These are phyloP conservation scores for Arctostaphylos glauca DNA, from an alignment of 148 eudicot genomes.

Conservation along the genomic window DNA sequence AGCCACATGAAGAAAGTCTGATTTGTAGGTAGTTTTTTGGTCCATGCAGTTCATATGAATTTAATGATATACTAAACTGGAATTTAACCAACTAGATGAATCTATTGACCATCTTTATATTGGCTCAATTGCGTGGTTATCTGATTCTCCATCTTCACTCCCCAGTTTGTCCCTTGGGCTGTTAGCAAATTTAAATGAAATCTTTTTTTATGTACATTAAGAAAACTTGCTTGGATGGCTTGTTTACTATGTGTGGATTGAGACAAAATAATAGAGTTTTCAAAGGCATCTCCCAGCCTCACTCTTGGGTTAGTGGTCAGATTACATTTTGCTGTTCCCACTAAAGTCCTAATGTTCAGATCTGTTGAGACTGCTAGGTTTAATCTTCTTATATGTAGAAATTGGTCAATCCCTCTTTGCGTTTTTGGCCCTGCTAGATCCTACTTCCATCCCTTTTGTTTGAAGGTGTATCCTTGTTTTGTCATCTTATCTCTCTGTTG, in stretches of 20 bases:
- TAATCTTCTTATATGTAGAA: not conserved
- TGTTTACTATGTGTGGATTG: not conserved
- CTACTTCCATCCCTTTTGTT: not conserved
- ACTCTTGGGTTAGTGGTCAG: not conserved
- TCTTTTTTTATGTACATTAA: not conserved
- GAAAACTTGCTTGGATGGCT: not conserved
- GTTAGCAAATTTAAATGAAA: not conserved
- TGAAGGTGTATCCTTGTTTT: not conserved
- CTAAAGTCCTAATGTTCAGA: not conserved
- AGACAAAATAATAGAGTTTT: not conserved
- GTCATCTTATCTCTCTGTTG: not conserved
- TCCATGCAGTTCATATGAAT: not conserved
- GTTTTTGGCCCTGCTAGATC: not conserved
- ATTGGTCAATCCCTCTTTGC: not conserved
- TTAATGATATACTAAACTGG: not conserved
- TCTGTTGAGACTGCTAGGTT: not conserved
- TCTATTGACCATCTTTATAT: not conserved
- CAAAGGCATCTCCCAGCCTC: not conserved
- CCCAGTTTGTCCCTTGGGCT: not conserved
- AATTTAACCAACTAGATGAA: no score
- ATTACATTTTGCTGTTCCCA: not conserved
- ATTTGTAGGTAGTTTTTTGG: not conserved
- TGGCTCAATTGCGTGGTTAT: no score
- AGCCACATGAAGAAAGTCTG: not conserved
- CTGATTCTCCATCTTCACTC: not conserved